Evolutionary conservation across 2,329 filamentous ascomycete species (phyloP), one percentile per base, ranked within the genome.

Genomic region (Fusarium setosum): DNA sequence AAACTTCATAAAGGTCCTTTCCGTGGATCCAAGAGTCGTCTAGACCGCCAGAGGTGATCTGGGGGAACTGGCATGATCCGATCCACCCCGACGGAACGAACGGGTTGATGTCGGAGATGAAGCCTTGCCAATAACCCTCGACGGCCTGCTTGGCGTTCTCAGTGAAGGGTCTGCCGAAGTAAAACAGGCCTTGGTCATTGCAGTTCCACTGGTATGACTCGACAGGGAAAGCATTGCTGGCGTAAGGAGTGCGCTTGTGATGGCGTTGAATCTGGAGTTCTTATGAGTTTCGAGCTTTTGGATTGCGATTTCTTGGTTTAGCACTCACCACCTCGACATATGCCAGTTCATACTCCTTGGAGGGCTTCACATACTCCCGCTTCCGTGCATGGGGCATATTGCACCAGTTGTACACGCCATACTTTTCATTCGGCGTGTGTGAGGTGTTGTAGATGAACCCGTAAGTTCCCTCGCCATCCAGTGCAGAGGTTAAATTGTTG

Each of bases 331-430:
- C 80, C 78, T 95, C 92, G 8, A 95, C 92, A 73, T 94, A 95
- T 70, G 85, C 79, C 49, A 96, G 79, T 69, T 88, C 81, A 73
- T 87, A 93, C n/a, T 84, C 85, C 0, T 77, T 65, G 2, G 79
- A 70, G 0, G 85, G 80, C 61, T 77, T 82, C 13, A 83, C 75
- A 72, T 96, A 96, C 71, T 92, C 90, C 13, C 77, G 76, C 20
- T 75, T 79, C 29, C 92, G 84, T n/a, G 92, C 90, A 78, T 95
- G 93, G 1, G 93, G 92, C 92, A 96, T 96, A 73, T 96, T 94
- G 77, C 92, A 96, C 84, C 85, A 95, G 75, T 95, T 93, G 77
- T 94, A 94, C 2, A 80, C 83, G 6, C 88, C 87, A 76, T 92
- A 90, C 34, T 81, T 68, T 1, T 77, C 73, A 53, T 82, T 78